Percentiles rank a stretch among this genome's conserved stretches.
Evolutionary conservation across 202 grass and related monocot species (phyloP).

Genomic region (Zoysia matrella): DNA sequence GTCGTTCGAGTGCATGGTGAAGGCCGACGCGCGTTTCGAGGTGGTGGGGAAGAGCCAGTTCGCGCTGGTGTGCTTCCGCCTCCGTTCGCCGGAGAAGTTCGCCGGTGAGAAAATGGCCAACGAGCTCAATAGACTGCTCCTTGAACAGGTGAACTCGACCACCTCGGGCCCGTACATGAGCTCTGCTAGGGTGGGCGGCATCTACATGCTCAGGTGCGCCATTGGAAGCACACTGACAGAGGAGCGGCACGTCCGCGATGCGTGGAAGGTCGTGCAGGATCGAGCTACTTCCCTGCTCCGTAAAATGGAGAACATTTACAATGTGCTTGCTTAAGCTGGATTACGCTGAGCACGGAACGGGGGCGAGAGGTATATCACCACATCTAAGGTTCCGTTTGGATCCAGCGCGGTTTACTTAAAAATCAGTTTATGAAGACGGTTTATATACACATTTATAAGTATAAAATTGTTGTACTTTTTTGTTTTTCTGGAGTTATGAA

Average conservation of each 20-base stretch:
- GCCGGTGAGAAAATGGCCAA: neutral
- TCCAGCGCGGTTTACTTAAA: no score
- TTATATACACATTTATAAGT: no score
- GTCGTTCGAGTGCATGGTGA: no score
- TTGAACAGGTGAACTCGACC: conserved; percentile 41
- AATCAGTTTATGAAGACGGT: no score
- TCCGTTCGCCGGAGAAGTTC: neutral
- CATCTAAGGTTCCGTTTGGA: no score
- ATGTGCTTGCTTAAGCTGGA: no score
- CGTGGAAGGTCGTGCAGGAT: conserved; percentile 55
- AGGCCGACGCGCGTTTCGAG: no score
- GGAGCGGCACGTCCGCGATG: conserved; percentile 34
- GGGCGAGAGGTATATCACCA: no score
- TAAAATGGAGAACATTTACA: conserved; percentile 24
- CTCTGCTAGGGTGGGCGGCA: conserved; percentile 39
- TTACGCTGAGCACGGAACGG: neutral
- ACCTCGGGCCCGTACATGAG: conserved; percentile 47
- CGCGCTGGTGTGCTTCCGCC: no score
- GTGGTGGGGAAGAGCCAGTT: no score
- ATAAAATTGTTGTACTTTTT: no score
- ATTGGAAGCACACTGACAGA: conserved; percentile 59
- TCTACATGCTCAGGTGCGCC: conserved; percentile 51
- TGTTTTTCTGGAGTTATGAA: no score
- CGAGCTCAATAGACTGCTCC: conserved; percentile 45
- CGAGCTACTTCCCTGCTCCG: conserved; percentile 34